phyloP scores from a whole-genome alignment of 2,329 filamentous ascomycete species.

The Aspergillus oerlinghausenensis region DNA sequence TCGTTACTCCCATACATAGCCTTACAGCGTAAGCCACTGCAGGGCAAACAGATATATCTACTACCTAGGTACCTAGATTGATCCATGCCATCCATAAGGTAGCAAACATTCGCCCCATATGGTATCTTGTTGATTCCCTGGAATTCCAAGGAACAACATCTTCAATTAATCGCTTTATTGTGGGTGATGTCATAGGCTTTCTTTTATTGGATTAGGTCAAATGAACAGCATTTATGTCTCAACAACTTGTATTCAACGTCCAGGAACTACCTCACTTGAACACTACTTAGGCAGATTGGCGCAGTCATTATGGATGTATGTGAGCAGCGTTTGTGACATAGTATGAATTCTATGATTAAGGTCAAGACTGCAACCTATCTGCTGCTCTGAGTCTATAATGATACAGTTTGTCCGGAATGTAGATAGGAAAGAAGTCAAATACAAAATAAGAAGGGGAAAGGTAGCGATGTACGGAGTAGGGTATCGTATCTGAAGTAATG shows the following conservation, averaged over 20 bases:
- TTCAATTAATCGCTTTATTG: not conserved
- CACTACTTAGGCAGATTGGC: not conserved
- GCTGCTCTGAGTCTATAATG: not conserved
- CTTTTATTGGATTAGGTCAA: not conserved
- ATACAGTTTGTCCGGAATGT: not conserved
- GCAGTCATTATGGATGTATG: not conserved
- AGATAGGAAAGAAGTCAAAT: not conserved
- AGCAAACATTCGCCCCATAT: not conserved
- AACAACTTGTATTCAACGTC: not conserved
- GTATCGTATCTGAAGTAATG: conserved; percentile 5
- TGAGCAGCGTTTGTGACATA: not conserved
- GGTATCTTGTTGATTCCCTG: too few relatives aligned
- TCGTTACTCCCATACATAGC: not conserved
- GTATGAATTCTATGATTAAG: not conserved
- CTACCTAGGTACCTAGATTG: not conserved
- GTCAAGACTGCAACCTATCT: not conserved
- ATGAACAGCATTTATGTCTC: not conserved
- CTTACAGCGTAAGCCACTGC: not conserved
- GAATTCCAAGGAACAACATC: not conserved
- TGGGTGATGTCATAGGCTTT: not conserved
- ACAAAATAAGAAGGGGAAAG: not conserved
- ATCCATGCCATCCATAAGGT: not conserved
- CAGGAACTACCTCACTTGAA: not conserved
- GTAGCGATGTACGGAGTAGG: not conserved
- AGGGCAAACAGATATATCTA: not conserved